Evolutionary conservation across 768 basidiomycete species (phyloP), one percentile per base, ranked within the genome.

Genomic region (Lactarius akahatsu): DNA sequence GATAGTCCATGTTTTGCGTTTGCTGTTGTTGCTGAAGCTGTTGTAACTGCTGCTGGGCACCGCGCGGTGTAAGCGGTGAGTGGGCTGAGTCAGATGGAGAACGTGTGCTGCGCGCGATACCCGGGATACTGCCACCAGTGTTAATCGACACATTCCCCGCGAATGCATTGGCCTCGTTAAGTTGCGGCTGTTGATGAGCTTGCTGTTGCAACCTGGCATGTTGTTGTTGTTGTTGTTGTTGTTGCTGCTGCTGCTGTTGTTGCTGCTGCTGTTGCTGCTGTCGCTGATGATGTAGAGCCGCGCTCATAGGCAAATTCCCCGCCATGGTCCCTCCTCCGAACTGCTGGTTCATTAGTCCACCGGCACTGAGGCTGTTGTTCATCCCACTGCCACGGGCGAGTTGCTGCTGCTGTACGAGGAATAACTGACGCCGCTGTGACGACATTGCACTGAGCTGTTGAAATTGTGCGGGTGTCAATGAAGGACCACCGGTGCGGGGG

Each of bases 101-200:
- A 63, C 89, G 81, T 59, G 85, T 83, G 70, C 86, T 90, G 71
- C 90, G 80, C 26, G 90, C 88, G 61, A 92, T 92, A 15, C 89
- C 89, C 0, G 88, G 89, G 61, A 91, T 79, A 76, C 71, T 41
- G 26, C 32, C 15, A 20, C 28, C 76, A 72, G 59, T 76, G 72
- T 67, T 76, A 40, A 69, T 70, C 13, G 72, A 66, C 74, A 58
- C 77, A 55, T 13, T 77, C 62, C 79, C 71, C 38, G 79, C 69
- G 74, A 85, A 75, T 75, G 78, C 78, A 82, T 82, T 23, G 84
- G 83, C 10, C 77, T 77, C 45, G 78, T 75, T 23, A 68, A 71
- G 26, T 70, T 73, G 54, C 56, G 40, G 16, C 18, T 63, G 66
- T 18, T 71, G 26, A 70, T 73, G 54, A 59, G 20, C 56, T 20